A percentile compares a stretch with the other conserved stretches of the same genome.
These are phyloP conservation scores for Orobanche coerulescens DNA, from an alignment of 257 asterid species.

Conservation along the genomic window DNA sequence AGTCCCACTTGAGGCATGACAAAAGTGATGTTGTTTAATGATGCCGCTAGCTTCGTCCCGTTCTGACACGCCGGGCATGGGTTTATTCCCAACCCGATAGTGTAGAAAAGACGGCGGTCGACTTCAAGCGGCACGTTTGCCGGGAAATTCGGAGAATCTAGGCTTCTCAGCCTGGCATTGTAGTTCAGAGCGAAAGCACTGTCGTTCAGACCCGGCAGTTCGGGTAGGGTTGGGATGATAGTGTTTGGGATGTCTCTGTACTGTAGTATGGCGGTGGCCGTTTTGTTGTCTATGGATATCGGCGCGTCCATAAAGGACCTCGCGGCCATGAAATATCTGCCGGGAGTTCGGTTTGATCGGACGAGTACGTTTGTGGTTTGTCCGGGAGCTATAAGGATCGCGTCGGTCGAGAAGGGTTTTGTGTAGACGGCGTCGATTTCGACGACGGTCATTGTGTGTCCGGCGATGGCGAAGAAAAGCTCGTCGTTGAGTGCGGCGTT, in stretches of 20 bases:
- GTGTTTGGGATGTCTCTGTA: slow-evolving; percentile 39
- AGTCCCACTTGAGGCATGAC: slow-evolving; percentile 33
- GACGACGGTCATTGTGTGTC: slow-evolving; percentile 48
- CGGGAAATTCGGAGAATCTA: slow-evolving; percentile 35
- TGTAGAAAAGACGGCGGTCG: slow-evolving; percentile 39
- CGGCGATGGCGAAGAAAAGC: slow-evolving; percentile 51
- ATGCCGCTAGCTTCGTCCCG: slow-evolving; percentile 29
- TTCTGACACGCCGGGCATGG: slow-evolving; percentile 43
- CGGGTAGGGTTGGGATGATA: slow-evolving; percentile 28
- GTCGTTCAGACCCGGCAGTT: slow-evolving; percentile 38
- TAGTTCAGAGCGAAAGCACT: slow-evolving; percentile 33
- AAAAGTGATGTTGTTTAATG: slow-evolving; percentile 35
- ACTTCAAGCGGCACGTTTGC: slow-evolving; percentile 50
- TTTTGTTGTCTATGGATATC: slow-evolving; percentile 43
- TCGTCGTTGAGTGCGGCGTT: slow-evolving; percentile 46
- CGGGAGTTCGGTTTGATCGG: slow-evolving; percentile 31
- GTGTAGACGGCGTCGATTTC: slow-evolving; percentile 37
- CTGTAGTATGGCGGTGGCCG: slow-evolving; percentile 47
- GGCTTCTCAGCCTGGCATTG: slow-evolving; percentile 35
- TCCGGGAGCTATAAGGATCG: slow-evolving; percentile 37
- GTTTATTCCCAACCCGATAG: slow-evolving; percentile 45
- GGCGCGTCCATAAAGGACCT: slow-evolving; percentile 50
- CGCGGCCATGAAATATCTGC: slow-evolving; percentile 33
- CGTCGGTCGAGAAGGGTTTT: slow-evolving; percentile 42
- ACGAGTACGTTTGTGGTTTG: slow-evolving; percentile 44